phyloP scores from a whole-genome alignment of 2,329 filamentous ascomycete genomes.

The Alternaria tenuissima region DNA sequence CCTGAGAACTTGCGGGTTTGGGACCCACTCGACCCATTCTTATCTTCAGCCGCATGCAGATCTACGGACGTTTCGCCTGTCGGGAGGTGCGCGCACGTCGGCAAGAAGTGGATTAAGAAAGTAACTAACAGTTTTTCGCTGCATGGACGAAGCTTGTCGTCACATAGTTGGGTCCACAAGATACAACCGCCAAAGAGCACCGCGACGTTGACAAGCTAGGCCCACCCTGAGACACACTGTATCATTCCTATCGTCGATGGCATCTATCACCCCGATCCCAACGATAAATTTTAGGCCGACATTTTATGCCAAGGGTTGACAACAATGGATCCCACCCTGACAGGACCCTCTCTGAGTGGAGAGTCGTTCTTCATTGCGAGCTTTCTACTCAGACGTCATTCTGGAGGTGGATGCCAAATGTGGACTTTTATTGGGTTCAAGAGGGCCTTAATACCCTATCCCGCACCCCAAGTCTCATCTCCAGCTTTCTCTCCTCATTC shows the following conservation, averaged over 20 bases:
- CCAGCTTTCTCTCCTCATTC: constrained; percentile 11
- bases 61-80: constrained; percentile 10
- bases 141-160: constrained; percentile 13
- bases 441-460: constrained; percentile 13
- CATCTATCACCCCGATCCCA: constrained; percentile 12
- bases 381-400: constrained; percentile 13
- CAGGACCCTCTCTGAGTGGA: constrained; percentile 9
- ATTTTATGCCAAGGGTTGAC: constrained; percentile 1
- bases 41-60: constrained; percentile 16
- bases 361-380: constrained; percentile 2
- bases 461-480: constrained; percentile 14
- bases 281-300: constrained; percentile 10
- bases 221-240: constrained; percentile 10
- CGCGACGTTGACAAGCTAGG: constrained; percentile 8
- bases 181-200: constrained; percentile 9
- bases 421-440: constrained; percentile 15
- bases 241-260: constrained; percentile 14
- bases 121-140: constrained; percentile 11
- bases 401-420: constrained; percentile 3
- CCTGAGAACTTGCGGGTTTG: constrained; percentile 4
- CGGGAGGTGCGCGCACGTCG: constrained; percentile 2
- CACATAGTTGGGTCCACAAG: constrained; percentile 17
- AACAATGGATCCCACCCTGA: constrained; percentile 6
- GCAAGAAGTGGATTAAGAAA: constrained; percentile 9
- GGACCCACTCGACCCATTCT: constrained; percentile 10